These are phyloP conservation scores for Phytophthora quininea DNA, from an alignment of 352 stramenopile species.

Conservation along the genomic window DNA sequence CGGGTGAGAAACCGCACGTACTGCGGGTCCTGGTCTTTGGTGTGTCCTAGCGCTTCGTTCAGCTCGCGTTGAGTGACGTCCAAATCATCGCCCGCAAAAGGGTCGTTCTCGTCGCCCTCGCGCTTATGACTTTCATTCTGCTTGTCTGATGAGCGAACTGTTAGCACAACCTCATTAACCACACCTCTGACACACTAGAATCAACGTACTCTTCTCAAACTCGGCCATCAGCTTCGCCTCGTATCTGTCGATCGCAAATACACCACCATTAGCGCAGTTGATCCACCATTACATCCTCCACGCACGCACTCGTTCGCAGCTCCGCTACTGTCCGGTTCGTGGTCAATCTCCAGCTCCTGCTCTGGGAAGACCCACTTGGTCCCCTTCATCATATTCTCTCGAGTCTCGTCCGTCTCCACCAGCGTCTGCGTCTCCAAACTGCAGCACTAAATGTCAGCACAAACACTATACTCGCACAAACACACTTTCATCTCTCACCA, in stretches of 20 bases:
- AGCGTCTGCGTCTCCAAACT: conserved; percentile 47
- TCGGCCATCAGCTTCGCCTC: conserved; percentile 77
- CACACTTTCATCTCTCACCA: conserved; percentile 39
- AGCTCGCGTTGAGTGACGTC: conserved; percentile 80
- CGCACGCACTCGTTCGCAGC: conserved; percentile 71
- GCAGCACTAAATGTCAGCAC: neutral
- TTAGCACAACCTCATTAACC: too few species aligned
- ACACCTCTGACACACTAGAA: too few species aligned
- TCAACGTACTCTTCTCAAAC: conserved; percentile 64
- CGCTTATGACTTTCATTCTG: conserved; percentile 14
- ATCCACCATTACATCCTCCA: too few species aligned
- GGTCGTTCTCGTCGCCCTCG: conserved; percentile 45
- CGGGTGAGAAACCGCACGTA: conserved; percentile 86
- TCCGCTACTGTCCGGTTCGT: conserved; percentile 65
- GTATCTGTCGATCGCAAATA: conserved; percentile 16
- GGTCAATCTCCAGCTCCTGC: conserved; percentile 81
- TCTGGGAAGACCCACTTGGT: conserved; percentile 81
- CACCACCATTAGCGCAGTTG: too few species aligned
- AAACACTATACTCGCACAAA: neutral
- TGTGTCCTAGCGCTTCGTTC: conserved; percentile 70
- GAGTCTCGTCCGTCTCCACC: conserved; percentile 43
- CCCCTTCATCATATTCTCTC: conserved; percentile 47
- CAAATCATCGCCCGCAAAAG: conserved; percentile 75
- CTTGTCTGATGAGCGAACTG: conserved; percentile 18
- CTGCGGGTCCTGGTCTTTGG: conserved; percentile 68